Evolutionary conservation across 2,329 filamentous ascomycete genomes (phyloP), one percentile per base, ranked within the genome.

Genomic region (Thermoascus crustaceus): DNA sequence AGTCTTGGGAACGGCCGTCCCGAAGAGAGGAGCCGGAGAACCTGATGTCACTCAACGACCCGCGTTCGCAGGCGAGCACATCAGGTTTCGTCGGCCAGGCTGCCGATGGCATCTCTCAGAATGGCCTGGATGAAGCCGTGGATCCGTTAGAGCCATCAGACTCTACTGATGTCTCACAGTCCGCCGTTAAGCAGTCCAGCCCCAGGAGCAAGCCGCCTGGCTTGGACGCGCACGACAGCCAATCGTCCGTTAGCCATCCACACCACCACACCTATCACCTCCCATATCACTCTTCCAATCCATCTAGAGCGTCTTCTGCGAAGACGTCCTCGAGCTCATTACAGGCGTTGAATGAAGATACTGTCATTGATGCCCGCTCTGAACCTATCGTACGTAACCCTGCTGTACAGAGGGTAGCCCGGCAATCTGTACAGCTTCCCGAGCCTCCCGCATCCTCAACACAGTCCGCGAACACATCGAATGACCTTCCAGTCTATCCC

Each of bases 401-500:
- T n/a, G 27, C 49, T 14, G 38, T 42, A 21, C 50, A 52, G 31
- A 48, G 52, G 39, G 40, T 48, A 13, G 54, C 57, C n/a, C 52
- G 49, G 21, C 54, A 53, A 14, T 53, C 48, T 5, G 35, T 31
- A 26, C 37, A 19, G 36, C 29, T 34, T 17, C 29, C 22, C 20
- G 36, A 32, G 26, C 43, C 35, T 29, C 38, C 45, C 30, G 32
- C 25, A 16, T 34, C 37, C 7, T 37, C 39, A 7, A 38, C 30
- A 47, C 58, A 33, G 31, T 38, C 18, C 38, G 33, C 34, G 23
- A 42, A 37, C 31, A 42, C 34, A 9, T 32, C 50, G 7, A 26
- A 45, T 31, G 61, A 67, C 30, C 58, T 62, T 25, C 66, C 67
- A 3, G 58, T 63, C 13, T 70, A 69, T 40, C 67, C 67, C 14